Conservation (phyloP, 1,284 basidiomycete species). For the Rhodotorula sp. region DNA sequence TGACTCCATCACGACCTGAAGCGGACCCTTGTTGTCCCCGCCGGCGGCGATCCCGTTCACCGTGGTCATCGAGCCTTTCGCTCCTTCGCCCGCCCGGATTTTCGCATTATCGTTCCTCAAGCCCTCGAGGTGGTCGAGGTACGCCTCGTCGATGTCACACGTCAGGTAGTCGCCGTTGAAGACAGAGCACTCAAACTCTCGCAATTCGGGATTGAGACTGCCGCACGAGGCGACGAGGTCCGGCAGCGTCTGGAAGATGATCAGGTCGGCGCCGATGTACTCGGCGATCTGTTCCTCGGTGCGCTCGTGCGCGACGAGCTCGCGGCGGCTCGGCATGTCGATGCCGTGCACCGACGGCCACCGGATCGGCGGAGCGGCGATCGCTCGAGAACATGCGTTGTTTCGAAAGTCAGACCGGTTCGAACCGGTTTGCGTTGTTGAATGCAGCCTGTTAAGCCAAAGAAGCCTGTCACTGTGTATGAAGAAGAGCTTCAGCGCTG, state of each 20-base stretch:
- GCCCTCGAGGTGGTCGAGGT: conserved; percentile 73
- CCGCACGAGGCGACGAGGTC: conserved; percentile 87
- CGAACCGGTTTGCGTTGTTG: too few species aligned
- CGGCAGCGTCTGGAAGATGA: conserved; percentile 94
- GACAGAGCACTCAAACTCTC: conserved; percentile 91
- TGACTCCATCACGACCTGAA: conserved; percentile 5
- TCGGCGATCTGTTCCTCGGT: conserved; percentile 72
- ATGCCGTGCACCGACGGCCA: conserved; percentile 98
- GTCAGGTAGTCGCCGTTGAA: conserved; percentile 98
- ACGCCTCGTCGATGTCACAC: conserved; percentile 85
- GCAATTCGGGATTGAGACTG: conserved; percentile 78
- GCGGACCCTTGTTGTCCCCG: background rate
- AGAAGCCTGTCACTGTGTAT: too few species aligned
- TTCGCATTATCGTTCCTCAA: conserved; percentile 78
- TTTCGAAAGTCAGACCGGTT: too few species aligned
- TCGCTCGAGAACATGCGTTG: too few species aligned
- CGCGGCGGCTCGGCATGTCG: conserved; percentile 94
- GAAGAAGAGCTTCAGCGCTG: too few species aligned
- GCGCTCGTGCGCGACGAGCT: conserved; percentile 88
- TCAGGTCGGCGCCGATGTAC: conserved; percentile 91
- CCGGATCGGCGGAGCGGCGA: conserved; percentile 72
- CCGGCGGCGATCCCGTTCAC: conserved; percentile 13
- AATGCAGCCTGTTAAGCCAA: too few species aligned
- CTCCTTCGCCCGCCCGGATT: conserved; percentile 40
- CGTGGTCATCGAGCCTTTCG: conserved; percentile 8